Base-by-base conservation (phyloP, 2,329 filamentous ascomycete species). In the Penicillium crustosum region DNA sequence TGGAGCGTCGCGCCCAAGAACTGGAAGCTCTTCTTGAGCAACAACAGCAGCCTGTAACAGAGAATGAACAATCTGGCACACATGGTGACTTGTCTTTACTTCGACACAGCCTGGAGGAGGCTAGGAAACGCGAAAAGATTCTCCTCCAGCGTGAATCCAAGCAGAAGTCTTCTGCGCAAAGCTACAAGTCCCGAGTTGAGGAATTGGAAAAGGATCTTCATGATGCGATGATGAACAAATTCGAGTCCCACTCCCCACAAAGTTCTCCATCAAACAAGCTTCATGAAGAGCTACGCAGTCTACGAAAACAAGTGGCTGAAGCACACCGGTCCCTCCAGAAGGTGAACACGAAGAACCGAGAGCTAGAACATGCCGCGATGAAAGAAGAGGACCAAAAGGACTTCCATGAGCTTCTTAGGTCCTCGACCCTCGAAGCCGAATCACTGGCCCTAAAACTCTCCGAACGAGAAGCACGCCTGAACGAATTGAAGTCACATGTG, bases 381-480 rank as follows among this genome's bases (percentile, higher is more conserved):
- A 69, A 70, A 47, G 73, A 77, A 31, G 74, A 78, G 51, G 75
- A 79, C 50, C 73, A 78, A 48, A 74, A 70, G 49, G 76, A 78
- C 42, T 72, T 79, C 33, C 77, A 79, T 50, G 76, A 79, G 45
- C 61, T 82, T 2, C 72, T 81, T 19, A 77, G 80, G 64, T 77
- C 78, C 15, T 77, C 78, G 8, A 74, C 77, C 6, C 72, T 78
- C 2, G 81, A 82, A 66, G 75, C 81, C 42, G 85, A 90, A 71
- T 83, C 86, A 35, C 80, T 94, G n/a, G 87, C 90, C 64, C 81
- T 90, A 57, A 86, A 90, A 68, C 81, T 94, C 29, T 80, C 83
- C 6, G 85, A 89, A 68, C 86, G 89, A 60, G 87, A 91, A 55
- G 80, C 84, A 55, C 82, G 85, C 15, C 83, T 93, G 49, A 83